Evolutionary conservation across 352 stramenopile genomes (phyloP).

Genomic region (Saprolegnia diclina): DNA sequence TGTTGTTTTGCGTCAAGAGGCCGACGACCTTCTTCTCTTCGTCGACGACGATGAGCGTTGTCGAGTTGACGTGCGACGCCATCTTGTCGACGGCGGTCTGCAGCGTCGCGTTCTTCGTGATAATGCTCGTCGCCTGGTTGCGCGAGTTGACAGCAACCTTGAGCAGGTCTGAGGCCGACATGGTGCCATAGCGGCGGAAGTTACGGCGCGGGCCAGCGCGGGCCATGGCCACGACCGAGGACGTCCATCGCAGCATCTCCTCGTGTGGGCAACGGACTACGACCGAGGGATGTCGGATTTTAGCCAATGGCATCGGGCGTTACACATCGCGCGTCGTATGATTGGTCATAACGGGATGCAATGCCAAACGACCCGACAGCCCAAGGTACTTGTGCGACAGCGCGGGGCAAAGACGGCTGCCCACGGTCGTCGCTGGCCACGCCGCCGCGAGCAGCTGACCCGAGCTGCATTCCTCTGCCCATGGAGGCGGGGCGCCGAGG

Average conservation of each 20-base stretch:
- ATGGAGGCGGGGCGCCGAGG: too few species aligned
- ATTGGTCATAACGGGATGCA: not conserved
- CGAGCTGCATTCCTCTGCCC: too few species aligned
- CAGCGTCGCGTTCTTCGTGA: conserved; percentile 55
- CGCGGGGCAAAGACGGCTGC: too few species aligned
- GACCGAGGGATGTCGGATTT: not conserved
- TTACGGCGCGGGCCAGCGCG: not conserved
- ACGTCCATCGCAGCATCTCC: not conserved
- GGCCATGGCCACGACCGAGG: not conserved
- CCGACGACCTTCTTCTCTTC: conserved; percentile 61
- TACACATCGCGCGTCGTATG: too few species aligned
- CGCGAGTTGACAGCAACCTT: conserved; percentile 66
- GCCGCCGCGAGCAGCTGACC: too few species aligned
- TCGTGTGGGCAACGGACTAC: not conserved
- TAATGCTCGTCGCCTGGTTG: conserved; percentile 67
- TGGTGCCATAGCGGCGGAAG: not conserved
- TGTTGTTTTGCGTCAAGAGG: conserved; percentile 67
- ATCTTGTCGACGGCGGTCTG: conserved; percentile 59
- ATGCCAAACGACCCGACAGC: too few species aligned
- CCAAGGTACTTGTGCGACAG: too few species aligned
- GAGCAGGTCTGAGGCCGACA: conserved; percentile 60
- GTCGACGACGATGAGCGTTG: conserved; percentile 70
- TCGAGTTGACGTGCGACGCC: conserved; percentile 67
- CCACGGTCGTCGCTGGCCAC: too few species aligned
- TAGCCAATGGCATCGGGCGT: not conserved